These are phyloP conservation scores for Ascobolus immersus DNA, from an alignment of 495 filamentous ascomycete species.

Conservation along the genomic window DNA sequence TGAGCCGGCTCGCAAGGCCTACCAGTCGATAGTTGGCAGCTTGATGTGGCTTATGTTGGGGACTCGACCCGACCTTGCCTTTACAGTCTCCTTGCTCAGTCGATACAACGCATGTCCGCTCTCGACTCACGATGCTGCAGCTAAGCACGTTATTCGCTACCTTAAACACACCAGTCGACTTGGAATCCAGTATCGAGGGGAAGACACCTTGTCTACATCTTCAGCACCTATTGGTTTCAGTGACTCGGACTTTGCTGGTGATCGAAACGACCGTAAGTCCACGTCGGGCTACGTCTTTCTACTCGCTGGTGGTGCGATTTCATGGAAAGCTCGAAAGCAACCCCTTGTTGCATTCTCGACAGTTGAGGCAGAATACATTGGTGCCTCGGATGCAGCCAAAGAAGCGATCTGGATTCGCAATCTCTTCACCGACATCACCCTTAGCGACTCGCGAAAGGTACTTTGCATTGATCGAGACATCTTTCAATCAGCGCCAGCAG, in stretches of 20 bases:
- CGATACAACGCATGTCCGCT: slow-evolving; percentile 1
- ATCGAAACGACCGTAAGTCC: background rate
- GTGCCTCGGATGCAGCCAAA: background rate
- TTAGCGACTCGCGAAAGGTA: too few species aligned
- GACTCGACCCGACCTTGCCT: slow-evolving; percentile 12
- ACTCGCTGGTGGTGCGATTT: background rate
- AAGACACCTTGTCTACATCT: slow-evolving; percentile 1
- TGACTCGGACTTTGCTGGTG: slow-evolving; percentile 4
- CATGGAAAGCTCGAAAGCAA: background rate
- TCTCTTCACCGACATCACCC: too few species aligned
- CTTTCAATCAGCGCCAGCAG: too few species aligned
- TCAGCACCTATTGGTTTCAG: background rate
- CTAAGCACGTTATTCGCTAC: slow-evolving; percentile 8
- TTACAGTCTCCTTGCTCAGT: slow-evolving; percentile 4
- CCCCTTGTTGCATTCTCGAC: background rate
- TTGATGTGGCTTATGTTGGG: slow-evolving; percentile 12
- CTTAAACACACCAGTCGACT: slow-evolving; percentile 1
- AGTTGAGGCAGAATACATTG: background rate
- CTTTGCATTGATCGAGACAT: too few species aligned
- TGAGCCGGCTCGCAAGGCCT: too few species aligned
- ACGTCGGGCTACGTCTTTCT: slow-evolving; percentile 1
- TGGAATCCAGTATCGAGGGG: too few species aligned
- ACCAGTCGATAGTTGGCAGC: slow-evolving; percentile 9
- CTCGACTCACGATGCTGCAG: slow-evolving; percentile 1
- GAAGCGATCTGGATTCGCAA: background rate